phyloP scores from a whole-genome alignment of 805 yeast genomes.

The Saccharomyces paradoxus region DNA sequence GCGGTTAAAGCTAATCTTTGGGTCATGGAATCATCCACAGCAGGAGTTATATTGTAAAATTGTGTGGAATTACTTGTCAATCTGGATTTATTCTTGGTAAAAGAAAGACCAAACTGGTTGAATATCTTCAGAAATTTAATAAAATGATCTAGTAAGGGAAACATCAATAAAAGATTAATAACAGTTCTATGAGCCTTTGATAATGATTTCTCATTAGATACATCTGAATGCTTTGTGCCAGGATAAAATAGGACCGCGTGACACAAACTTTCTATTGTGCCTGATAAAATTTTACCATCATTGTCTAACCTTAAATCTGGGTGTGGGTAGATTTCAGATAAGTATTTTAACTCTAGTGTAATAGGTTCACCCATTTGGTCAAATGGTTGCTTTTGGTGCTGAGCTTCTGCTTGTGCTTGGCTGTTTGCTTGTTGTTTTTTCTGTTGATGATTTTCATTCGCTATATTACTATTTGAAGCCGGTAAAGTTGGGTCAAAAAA shows the following conservation, averaged over 20 bases:
- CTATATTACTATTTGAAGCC: not conserved
- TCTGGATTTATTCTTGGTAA: slow-evolving; percentile 25
- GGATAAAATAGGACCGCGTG: slow-evolving; percentile 55
- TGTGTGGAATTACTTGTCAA: slow-evolving; percentile 17
- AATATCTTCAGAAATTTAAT: slow-evolving; percentile 38
- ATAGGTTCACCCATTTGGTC: not conserved
- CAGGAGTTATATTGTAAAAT: slow-evolving; percentile 23
- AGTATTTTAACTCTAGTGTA: slow-evolving; percentile 23
- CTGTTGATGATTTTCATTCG: slow-evolving; percentile 2
- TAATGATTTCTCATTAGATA: not conserved
- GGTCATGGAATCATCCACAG: slow-evolving; percentile 36
- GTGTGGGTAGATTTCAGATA: slow-evolving; percentile 47
- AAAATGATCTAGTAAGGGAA: slow-evolving; percentile 49
- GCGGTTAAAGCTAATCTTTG: slow-evolving; percentile 48
- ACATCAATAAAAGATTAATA: slow-evolving; percentile 38
- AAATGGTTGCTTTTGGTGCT: slow-evolving; percentile 18
- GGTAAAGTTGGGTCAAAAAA: slow-evolving; percentile 30
- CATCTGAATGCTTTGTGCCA: not conserved
- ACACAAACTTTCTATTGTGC: slow-evolving; percentile 63
- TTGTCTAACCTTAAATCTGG: slow-evolving; percentile 50
- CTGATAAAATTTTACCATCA: slow-evolving; percentile 40
- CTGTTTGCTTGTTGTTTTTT: slow-evolving; percentile 1
- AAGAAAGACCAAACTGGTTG: slow-evolving; percentile 34
- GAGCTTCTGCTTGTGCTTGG: not conserved
- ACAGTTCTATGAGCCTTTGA: slow-evolving; percentile 11